phyloP scores from a whole-genome alignment of 257 asterid genomes.

The Orobanche coerulescens region DNA sequence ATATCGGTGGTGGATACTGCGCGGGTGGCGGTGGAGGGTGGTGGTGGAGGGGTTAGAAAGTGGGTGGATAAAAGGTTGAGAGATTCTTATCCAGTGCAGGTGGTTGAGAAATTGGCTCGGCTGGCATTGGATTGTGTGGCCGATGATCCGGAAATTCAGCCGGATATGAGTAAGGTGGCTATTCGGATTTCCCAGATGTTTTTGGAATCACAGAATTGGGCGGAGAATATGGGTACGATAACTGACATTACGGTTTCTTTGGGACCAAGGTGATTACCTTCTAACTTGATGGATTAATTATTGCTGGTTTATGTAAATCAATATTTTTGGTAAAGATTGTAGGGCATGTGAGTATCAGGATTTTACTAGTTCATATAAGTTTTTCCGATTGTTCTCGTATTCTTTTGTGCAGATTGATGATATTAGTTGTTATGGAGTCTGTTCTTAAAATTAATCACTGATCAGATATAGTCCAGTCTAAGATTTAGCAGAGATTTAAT shows the following conservation, averaged over 20 bases:
- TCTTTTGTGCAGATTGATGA: no score
- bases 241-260: constrained; percentile 42
- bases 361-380: no score
- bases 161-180: constrained; percentile 75
- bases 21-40: constrained; percentile 49
- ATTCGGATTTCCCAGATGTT: constrained; percentile 58
- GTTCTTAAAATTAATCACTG: no score
- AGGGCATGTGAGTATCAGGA: neutral
- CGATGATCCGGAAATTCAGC: constrained; percentile 58
- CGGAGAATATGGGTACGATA: constrained; percentile 36
- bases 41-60: constrained; percentile 31
- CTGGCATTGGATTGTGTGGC: constrained; percentile 64
- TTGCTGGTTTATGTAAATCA: neutral
- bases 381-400: no score
- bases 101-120: constrained; percentile 56
- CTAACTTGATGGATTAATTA: neutral
- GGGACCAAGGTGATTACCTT: constrained; percentile 44
- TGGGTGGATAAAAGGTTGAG: constrained; percentile 59
- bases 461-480: no score
- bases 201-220: constrained; percentile 78
- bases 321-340: neutral
- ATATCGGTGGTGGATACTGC: constrained; percentile 72
- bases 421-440: no score
- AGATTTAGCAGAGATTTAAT: no score
- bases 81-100: constrained; percentile 85